Evolutionary conservation across 2,329 filamentous ascomycete genomes (phyloP), one percentile per base, ranked within the genome.

Genomic region (Aspergillus sp.): DNA sequence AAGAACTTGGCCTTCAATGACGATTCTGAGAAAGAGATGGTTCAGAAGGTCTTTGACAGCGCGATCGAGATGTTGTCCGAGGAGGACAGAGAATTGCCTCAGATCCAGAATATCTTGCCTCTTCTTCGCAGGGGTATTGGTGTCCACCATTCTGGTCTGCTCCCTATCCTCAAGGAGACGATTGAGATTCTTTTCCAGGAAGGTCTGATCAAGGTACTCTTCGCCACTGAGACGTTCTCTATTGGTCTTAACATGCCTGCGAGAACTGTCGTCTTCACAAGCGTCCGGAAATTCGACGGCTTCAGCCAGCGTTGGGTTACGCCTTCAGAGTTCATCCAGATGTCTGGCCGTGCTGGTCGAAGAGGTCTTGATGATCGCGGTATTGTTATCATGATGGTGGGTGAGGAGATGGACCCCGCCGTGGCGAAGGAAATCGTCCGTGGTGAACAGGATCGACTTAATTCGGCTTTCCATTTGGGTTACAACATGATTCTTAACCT

Each of bases 361-460:
- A 89, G 95, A 87, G 95, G 95, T 79, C 89, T 99, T 57, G 95
- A 99, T 80, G 93, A 97, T 64, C 90, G 95, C 66, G 95, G 95
- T 85, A 96, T 98, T 69, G 95, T 99, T 68, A 98, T 99, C 75
- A 98, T 99, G 92, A 98, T 99, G 94, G 91, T 99, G 63, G 90
- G 96, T 72, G 91, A 96, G 76, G 92, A 95, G 79, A 94, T 99
- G 81, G 95, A 99, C 71, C 95, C 95, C 1, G 88, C 91, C 2
- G 88, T 90, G n/a, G 94, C 95, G 45, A 96, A 96, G 78, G 89
- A 91, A 65, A 97, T 99, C 69, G 95, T 99, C 12, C 92, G 95
- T 56, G 95, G 95, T 67, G 91, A 97, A 72, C 95, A 99, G 76
- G 96, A 99, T 76, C 92, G 93, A 67, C 87, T 99, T 30, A 98